Evolutionary conservation across 371 early-diverging fungal species (phyloP).

Genomic region (Zychaea mexicana): DNA sequence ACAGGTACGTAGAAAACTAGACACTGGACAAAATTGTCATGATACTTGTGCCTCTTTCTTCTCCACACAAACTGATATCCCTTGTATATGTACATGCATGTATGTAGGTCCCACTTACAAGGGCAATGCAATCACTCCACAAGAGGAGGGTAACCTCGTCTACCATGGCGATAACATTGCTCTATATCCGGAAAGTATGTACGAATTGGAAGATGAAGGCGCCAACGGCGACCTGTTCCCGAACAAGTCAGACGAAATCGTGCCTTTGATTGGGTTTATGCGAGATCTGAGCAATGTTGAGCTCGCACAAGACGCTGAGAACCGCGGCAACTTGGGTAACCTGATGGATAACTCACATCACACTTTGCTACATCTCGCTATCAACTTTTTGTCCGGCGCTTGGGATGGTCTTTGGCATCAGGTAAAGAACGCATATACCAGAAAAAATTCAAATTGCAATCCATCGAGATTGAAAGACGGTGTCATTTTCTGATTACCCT

Average conservation of each 20-base stretch:
- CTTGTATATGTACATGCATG: too few relatives aligned
- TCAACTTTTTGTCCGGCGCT: slow-evolving; percentile 49
- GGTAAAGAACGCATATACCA: slow-evolving; percentile 1
- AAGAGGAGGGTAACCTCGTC: slow-evolving; percentile 34
- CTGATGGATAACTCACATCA: slow-evolving; percentile 30
- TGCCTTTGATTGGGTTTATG: slow-evolving; percentile 29
- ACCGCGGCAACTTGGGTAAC: slow-evolving; percentile 28
- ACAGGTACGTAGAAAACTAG: slow-evolving; percentile 21
- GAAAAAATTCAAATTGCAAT: too few relatives aligned
- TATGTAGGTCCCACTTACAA: slow-evolving; percentile 28
- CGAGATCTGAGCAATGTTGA: slow-evolving; percentile 23
- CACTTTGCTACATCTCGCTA: slow-evolving; percentile 46
- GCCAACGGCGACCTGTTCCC: slow-evolving; percentile 10
- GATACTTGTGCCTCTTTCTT: background rate
- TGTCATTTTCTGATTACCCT: too few relatives aligned
- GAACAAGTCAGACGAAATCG: slow-evolving; percentile 20
- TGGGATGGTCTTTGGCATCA: slow-evolving; percentile 55
- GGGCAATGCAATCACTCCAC: slow-evolving; percentile 33
- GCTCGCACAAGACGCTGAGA: slow-evolving; percentile 27
- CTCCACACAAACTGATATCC: too few relatives aligned
- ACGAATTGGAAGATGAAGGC: slow-evolving; percentile 38
- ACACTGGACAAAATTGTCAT: background rate
- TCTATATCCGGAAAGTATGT: slow-evolving; percentile 33
- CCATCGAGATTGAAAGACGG: too few relatives aligned
- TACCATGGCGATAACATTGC: slow-evolving; percentile 33